Conservation (phyloP, 192 early-diverging fungal species). For the Entomortierella beljakovae region DNA sequence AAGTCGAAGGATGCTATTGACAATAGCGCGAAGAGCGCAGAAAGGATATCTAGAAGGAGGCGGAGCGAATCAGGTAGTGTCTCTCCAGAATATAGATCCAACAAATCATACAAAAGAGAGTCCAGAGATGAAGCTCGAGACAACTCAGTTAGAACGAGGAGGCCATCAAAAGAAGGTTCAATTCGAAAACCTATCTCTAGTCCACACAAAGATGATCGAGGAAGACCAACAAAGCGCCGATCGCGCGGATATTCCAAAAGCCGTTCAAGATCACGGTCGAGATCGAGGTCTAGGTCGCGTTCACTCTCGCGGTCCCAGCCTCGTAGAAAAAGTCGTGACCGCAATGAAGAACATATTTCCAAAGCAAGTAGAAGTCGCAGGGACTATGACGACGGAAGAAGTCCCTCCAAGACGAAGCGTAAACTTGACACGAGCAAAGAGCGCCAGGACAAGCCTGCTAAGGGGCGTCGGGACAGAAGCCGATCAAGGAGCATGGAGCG, state of each 20-base stretch:
- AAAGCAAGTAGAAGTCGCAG: constrained; percentile 1
- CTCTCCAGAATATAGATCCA: not conserved
- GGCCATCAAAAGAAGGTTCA: not conserved
- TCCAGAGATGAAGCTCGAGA: not conserved
- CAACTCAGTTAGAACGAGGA: not conserved
- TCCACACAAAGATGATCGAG: not conserved
- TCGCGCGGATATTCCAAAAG: not conserved
- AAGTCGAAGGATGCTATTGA: not conserved
- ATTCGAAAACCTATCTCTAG: not conserved
- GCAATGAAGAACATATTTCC: not conserved
- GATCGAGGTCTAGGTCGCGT: constrained; percentile 7
- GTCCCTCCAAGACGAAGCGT: constrained; percentile 4
- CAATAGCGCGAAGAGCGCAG: not conserved
- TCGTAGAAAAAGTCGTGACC: constrained; percentile 1
- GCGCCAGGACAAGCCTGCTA: not conserved
- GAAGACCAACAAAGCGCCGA: not conserved
- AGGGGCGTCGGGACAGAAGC: constrained; percentile 12
- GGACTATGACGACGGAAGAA: not conserved
- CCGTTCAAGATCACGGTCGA: constrained; percentile 6
- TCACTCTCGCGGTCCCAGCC: not conserved
- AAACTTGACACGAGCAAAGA: not conserved
- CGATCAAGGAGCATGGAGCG: not conserved
- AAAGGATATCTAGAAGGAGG: not conserved
- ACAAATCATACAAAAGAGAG: not conserved
- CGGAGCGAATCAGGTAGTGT: not conserved